Evolutionary conservation across 2,329 filamentous ascomycete genomes (phyloP), one percentile per base, ranked within the genome.

Genomic region (Fusarium sp.): DNA sequence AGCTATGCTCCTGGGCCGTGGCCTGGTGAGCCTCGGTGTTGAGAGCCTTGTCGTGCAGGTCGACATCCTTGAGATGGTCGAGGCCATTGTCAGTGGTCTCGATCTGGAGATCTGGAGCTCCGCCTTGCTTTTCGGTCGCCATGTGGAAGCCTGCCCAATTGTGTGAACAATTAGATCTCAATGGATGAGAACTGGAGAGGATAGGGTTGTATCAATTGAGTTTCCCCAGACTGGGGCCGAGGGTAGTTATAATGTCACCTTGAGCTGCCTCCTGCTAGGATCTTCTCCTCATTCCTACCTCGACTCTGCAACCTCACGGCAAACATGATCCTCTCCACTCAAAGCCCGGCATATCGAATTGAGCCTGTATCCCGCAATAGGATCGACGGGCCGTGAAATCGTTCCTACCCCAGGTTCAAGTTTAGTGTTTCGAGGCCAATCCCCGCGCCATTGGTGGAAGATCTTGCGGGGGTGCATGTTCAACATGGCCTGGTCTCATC

Each of bases 1-100:
- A 68, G 76, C 76, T 84, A 70, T 85, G 83, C 68, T 85, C 83
- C 45, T 80, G 76, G 29, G 78, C 79, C 11, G 82, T 84, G 22
- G 80, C 79, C 68, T 83, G 81, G 6, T 79, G 77, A 39, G 84
- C 84, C 29, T 81, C 82, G 3, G 81, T 80, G 68, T 81, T 82
- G 68, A 85, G 81, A 5, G 77, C 76, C 77, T 85, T 85, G 76
- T 83, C 81, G 58, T 82, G 78, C 20, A 83, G 73, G 61, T 78
- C 78, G 56, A 77, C 82, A 71, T 83, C 72, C 63, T 82, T 75
- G 56, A 82, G 76, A 61, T 82, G 77, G 43, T 77, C 73, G 67
- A 82, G 78, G 13, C 78, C 79, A 54, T 75, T 68, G 27, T 77
- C 79, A 14, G 77, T 75, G 64, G 75, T 80, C 73, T 83, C 82